phyloP scores from a whole-genome alignment of 352 stramenopile species.

The Pythium aquatile region DNA sequence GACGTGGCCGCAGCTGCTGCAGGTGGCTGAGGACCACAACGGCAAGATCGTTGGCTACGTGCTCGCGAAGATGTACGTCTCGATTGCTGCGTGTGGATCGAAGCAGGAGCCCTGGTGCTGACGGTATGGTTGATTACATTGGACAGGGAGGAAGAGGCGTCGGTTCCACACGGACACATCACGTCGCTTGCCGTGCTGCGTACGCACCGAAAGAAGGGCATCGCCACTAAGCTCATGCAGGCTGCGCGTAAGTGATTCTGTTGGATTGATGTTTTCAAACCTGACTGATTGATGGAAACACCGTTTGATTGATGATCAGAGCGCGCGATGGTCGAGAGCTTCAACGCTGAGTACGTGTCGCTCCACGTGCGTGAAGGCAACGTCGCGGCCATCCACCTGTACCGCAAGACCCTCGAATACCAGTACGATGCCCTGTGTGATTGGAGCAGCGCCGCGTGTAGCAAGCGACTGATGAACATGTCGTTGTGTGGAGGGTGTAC shows the following conservation, averaged over 20 bases:
- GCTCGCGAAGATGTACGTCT: conserved; percentile 97
- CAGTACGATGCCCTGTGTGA: conserved; percentile 54
- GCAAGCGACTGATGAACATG: background rate
- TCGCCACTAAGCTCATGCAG: conserved; percentile 99
- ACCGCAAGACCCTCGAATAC: conserved; percentile 97
- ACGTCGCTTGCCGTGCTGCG: conserved; percentile 97
- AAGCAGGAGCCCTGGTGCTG: background rate
- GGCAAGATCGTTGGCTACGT: conserved; percentile 99
- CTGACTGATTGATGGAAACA: background rate
- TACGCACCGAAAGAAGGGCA: conserved; percentile 96
- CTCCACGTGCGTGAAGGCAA: conserved; percentile 99
- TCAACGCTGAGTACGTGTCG: conserved; percentile 98
- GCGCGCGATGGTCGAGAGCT: conserved; percentile 96
- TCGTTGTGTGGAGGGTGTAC: conserved; percentile 79
- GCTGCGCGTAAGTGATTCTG: conserved; percentile 65
- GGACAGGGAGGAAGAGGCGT: conserved; percentile 32
- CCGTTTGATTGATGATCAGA: conserved; percentile 39
- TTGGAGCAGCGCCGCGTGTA: background rate
- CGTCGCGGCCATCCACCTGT: conserved; percentile 97
- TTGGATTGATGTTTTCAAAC: background rate
- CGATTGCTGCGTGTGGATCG: background rate
- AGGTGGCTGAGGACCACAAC: conserved; percentile 97
- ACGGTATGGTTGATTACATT: background rate
- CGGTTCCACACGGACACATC: conserved; percentile 91
- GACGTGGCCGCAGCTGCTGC: conserved; percentile 98